Conservation (phyloP, 441 rosid species). For the Biscutella laevigata region DNA sequence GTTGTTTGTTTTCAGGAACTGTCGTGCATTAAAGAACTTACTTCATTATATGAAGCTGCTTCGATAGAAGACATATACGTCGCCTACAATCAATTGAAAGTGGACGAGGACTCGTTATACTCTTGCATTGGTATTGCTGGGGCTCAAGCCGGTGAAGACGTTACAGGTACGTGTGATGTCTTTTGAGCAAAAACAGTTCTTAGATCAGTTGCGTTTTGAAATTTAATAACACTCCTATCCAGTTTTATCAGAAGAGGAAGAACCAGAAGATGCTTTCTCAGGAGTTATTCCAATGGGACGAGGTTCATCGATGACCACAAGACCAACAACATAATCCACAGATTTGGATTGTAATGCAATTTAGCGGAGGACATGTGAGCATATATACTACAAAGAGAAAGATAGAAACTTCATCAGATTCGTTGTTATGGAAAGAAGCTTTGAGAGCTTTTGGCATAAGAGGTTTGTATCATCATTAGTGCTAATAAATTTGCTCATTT, state of each 20-base stretch:
- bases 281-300: slow-evolving; percentile 78
- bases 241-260: slow-evolving; percentile 61
- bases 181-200: slow-evolving; percentile 2
- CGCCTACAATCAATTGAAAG: slow-evolving; percentile 80
- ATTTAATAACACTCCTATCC: slow-evolving; percentile 19
- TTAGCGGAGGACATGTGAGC: slow-evolving; percentile 19
- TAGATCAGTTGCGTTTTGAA: background rate
- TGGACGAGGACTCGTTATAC: slow-evolving; percentile 75
- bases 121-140: slow-evolving; percentile 96
- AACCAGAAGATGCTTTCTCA: slow-evolving; percentile 46
- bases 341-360: slow-evolving; percentile 14
- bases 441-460: slow-evolving; percentile 13
- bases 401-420: slow-evolving; percentile 6
- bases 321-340: slow-evolving; percentile 73
- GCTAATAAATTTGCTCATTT: background rate
- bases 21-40: slow-evolving; percentile 88
- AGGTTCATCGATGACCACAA: slow-evolving; percentile 84
- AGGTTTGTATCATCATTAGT: slow-evolving; percentile 14
- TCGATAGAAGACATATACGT: slow-evolving; percentile 79
- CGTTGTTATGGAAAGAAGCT: background rate
- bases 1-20: slow-evolving; percentile 54
- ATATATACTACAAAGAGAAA: slow-evolving; percentile 9
- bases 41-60: slow-evolving; percentile 75
- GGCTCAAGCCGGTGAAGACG: slow-evolving; percentile 66
- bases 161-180: slow-evolving; percentile 34